Evolutionary conservation across 1,284 basidiomycete species (phyloP).

Genomic region (Ganoderma sinense): DNA sequence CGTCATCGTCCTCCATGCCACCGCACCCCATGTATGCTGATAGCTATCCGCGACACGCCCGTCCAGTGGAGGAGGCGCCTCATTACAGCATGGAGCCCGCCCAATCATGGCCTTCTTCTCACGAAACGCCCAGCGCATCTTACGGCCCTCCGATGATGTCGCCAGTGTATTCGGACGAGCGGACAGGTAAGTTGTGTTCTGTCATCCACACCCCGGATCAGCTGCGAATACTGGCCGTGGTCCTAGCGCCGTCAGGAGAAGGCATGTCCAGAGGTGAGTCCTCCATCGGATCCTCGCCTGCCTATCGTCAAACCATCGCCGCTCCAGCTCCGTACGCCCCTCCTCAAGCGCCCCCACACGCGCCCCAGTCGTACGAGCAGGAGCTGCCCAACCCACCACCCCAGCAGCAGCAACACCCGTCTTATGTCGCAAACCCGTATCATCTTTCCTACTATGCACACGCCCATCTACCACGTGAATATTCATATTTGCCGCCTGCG

Average conservation of each 20-base stretch:
- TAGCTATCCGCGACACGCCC: slow-evolving; percentile 32
- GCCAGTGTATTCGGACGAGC: slow-evolving; percentile 55
- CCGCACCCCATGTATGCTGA: slow-evolving; percentile 35
- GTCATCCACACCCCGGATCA: slow-evolving; percentile 22
- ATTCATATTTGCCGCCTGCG: slow-evolving; percentile 39
- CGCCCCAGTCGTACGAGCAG: slow-evolving; percentile 29
- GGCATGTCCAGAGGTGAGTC: slow-evolving; percentile 35
- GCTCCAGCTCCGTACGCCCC: slow-evolving; percentile 16
- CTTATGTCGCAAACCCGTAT: slow-evolving; percentile 35
- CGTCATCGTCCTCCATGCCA: slow-evolving; percentile 26
- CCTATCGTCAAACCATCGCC: slow-evolving; percentile 13
- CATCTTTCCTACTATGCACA: slow-evolving; percentile 32
- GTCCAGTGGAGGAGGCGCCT: slow-evolving; percentile 34
- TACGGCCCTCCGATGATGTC: slow-evolving; percentile 48
- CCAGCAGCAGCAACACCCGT: slow-evolving; percentile 25
- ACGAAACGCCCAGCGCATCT: slow-evolving; percentile 36
- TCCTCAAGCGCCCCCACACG: slow-evolving; percentile 22
- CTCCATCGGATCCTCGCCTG: slow-evolving; percentile 4
- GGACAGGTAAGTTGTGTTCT: slow-evolving; percentile 45
- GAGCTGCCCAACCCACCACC: slow-evolving; percentile 19
- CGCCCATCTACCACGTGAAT: slow-evolving; percentile 33
- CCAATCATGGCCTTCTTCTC: slow-evolving; percentile 36
- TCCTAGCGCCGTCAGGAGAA: slow-evolving; percentile 32
- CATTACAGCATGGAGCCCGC: slow-evolving; percentile 38
- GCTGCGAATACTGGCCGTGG: slow-evolving; percentile 13